phyloP scores from a whole-genome alignment of 257 asterid genomes.

The Ligustrum vulgare region DNA sequence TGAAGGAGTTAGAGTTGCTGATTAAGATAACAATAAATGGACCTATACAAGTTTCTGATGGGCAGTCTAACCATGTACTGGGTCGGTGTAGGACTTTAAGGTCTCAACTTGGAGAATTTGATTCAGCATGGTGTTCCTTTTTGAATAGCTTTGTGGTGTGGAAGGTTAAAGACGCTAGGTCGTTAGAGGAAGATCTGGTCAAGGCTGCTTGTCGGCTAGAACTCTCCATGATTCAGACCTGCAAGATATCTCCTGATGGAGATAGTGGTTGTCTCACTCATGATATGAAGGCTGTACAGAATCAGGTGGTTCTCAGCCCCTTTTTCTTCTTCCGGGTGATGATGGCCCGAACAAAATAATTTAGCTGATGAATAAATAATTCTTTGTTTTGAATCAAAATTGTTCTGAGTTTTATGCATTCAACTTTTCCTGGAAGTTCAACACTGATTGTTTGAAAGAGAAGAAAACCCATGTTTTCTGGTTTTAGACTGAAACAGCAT shows the following conservation, averaged over 20 bases:
- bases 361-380: background rate
- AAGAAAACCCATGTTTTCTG: background rate
- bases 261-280: constrained; percentile 55
- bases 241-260: constrained; percentile 85
- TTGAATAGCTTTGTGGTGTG: constrained; percentile 93
- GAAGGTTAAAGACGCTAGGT: constrained; percentile 93
- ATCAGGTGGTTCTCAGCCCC: constrained; percentile 54
- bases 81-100: constrained; percentile 48
- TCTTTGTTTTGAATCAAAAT: background rate
- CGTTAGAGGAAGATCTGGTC: constrained; percentile 82
- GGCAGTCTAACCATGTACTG: constrained; percentile 35
- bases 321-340: constrained; percentile 12
- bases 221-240: constrained; percentile 78
- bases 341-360: background rate
- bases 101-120: constrained; percentile 77
- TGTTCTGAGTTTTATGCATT: too few relatives aligned
- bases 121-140: constrained; percentile 91
- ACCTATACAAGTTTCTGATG: constrained; percentile 43
- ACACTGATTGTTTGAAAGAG: background rate
- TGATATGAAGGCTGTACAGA: constrained; percentile 84
- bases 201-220: constrained; percentile 97
- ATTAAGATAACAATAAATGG: constrained; percentile 62
- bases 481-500: too few relatives aligned
- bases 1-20: constrained; percentile 72
- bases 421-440: background rate